These are phyloP conservation scores for Benincasa hispida DNA, from an alignment of 306 rosid species.

Conservation along the genomic window DNA sequence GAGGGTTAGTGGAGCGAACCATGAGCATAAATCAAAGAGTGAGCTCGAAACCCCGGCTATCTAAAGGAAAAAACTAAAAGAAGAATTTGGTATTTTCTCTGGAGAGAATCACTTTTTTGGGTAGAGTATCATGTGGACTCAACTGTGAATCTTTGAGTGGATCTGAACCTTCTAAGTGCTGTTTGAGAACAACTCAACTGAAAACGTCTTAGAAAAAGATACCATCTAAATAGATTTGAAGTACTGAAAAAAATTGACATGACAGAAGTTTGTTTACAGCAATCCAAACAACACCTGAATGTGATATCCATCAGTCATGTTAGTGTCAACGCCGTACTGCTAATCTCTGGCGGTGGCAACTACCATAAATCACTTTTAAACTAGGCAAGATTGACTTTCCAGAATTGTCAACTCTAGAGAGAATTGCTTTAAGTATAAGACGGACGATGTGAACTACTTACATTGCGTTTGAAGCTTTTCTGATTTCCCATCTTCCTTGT, in stretches of 20 bases:
- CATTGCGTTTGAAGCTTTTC: background rate
- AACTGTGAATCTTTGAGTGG: background rate
- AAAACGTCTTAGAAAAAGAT: background rate
- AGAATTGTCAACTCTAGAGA: background rate
- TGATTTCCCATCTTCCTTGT: background rate
- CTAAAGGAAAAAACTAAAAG: background rate
- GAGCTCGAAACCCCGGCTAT: background rate
- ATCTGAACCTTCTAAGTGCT: background rate
- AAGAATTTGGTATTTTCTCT: background rate
- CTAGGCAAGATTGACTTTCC: background rate
- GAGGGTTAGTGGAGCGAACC: background rate
- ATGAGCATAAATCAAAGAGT: background rate
- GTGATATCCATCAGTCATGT: background rate
- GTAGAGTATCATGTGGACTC: background rate
- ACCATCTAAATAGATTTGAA: background rate
- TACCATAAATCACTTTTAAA: background rate
- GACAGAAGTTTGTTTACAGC: background rate
- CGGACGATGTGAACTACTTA: background rate
- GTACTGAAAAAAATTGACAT: background rate
- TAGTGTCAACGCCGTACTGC: background rate
- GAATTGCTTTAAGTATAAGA: background rate
- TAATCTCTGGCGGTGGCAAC: background rate
- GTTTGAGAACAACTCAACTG: background rate
- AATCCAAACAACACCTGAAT: background rate
- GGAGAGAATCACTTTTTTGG: background rate